Evolutionary conservation across 805 yeast genomes (phyloP).

Genomic region (Metschnikowia chrysomelidarum): DNA sequence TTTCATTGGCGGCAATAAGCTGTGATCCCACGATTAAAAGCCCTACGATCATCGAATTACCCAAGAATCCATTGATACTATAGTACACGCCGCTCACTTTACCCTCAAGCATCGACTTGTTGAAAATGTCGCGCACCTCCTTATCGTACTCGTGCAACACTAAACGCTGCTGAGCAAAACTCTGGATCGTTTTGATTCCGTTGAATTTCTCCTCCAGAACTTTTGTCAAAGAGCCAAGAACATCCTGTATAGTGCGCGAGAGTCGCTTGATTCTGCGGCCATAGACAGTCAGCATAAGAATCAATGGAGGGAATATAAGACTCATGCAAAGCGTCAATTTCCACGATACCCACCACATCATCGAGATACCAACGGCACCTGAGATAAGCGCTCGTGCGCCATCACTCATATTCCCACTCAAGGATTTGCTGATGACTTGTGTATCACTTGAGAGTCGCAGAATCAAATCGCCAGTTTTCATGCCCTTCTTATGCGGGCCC

Average conservation of each 20-base stretch:
- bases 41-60: constrained; percentile 77
- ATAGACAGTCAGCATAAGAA: constrained; percentile 74
- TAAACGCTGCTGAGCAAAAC: constrained; percentile 79
- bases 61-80: constrained; percentile 79
- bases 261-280: constrained; percentile 75
- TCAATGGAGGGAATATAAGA: constrained; percentile 77
- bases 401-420: constrained; percentile 87
- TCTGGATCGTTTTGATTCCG: constrained; percentile 83
- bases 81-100: constrained; percentile 70
- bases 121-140: constrained; percentile 63
- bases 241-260: constrained; percentile 75
- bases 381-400: constrained; percentile 83
- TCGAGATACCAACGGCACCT: constrained; percentile 81
- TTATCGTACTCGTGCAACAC: constrained; percentile 75
- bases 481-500: constrained; percentile 47
- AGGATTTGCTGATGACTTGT: constrained; percentile 78
- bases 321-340: constrained; percentile 81
- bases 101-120: constrained; percentile 79
- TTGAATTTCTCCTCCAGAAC: constrained; percentile 89
- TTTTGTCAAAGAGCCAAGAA: constrained; percentile 81
- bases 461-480: constrained; percentile 86
- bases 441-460: constrained; percentile 88
- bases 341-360: constrained; percentile 88
- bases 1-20: constrained; percentile 72
- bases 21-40: constrained; percentile 76